Percentiles rank a stretch among this genome's conserved stretches.
Conservation (phyloP, 2,329 filamentous ascomycete genomes). For the Aspergillus sp. region DNA sequence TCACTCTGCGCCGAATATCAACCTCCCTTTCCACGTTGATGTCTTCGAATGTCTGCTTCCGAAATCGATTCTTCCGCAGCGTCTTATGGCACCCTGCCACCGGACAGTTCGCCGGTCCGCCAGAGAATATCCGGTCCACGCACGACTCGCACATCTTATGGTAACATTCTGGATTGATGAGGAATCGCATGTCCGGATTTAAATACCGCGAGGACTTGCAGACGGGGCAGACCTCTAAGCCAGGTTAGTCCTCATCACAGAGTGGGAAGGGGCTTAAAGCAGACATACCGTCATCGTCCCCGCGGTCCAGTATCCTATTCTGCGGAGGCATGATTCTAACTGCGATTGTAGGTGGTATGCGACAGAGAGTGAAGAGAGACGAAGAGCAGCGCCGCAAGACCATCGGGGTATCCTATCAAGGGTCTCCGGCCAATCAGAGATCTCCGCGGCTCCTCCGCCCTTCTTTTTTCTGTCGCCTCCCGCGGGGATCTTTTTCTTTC, state of each 20-base stretch:
- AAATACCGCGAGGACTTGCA: conserved; percentile 97
- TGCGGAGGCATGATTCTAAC: conserved; percentile 24
- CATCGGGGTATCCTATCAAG: conserved; percentile 7
- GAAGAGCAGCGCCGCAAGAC: not conserved
- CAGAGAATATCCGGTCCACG: conserved; percentile 87
- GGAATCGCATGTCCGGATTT: conserved; percentile 87
- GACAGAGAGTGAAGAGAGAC: conserved; percentile 3
- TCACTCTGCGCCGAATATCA: conserved; percentile 77
- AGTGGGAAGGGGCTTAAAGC: not conserved
- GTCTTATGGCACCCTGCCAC: conserved; percentile 84
- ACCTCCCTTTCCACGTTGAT: conserved; percentile 85
- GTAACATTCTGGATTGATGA: conserved; percentile 97
- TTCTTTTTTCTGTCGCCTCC: conserved; percentile 13
- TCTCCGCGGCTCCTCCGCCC: conserved; percentile 8
- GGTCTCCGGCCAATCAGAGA: conserved; percentile 16
- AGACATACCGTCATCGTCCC: conserved; percentile 37
- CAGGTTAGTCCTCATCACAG: conserved; percentile 3
- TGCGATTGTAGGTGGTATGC: not conserved
- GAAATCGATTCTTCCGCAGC: conserved; percentile 75
- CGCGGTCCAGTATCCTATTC: conserved; percentile 27
- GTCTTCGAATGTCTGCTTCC: conserved; percentile 83
- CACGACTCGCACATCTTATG: conserved; percentile 98
- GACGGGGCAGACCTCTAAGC: conserved; percentile 78
- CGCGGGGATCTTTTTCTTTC: conserved; percentile 3
- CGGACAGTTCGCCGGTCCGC: conserved; percentile 85